phyloP scores from a whole-genome alignment of 2,329 filamentous ascomycete species.

The Microdochium trichocladiopsis region DNA sequence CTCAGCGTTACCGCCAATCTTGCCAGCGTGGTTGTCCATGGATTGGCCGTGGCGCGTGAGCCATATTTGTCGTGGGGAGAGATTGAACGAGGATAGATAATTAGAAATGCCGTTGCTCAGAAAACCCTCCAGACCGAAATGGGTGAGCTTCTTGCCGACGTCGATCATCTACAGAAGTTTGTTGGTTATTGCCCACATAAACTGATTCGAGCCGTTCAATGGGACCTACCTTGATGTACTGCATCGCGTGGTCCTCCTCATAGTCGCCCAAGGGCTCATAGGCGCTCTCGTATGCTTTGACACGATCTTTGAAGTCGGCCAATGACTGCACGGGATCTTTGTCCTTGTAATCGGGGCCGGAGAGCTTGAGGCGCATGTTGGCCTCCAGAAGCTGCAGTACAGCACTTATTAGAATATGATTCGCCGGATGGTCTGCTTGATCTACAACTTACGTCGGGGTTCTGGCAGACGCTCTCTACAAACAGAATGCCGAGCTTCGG shows the following conservation, averaged over 20 bases:
- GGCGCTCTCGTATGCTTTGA: conserved; percentile 87
- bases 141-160: conserved; percentile 88
- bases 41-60: conserved; percentile 95
- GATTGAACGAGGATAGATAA: conserved; percentile 94
- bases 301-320: conserved; percentile 86
- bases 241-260: conserved; percentile 84
- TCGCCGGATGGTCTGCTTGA: not conserved
- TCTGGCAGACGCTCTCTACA: conserved; percentile 88
- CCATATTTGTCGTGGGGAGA: conserved; percentile 94
- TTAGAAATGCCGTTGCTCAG: conserved; percentile 87
- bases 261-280: conserved; percentile 87
- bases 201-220: not conserved
- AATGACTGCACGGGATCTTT: conserved; percentile 84
- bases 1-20: conserved; percentile 80
- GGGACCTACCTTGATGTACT: conserved; percentile 69
- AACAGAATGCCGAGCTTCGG: conserved; percentile 89
- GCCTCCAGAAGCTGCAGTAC: conserved; percentile 68
- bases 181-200: conserved; percentile 13
- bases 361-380: conserved; percentile 95
- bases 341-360: conserved; percentile 90
- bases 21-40: conserved; percentile 76
- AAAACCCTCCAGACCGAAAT: conserved; percentile 86
- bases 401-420: not conserved
- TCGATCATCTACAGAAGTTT: conserved; percentile 68
- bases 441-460: conserved; percentile 50